These are phyloP conservation scores for Penicillium turbatum DNA, from an alignment of 495 filamentous ascomycete species.

Conservation along the genomic window DNA sequence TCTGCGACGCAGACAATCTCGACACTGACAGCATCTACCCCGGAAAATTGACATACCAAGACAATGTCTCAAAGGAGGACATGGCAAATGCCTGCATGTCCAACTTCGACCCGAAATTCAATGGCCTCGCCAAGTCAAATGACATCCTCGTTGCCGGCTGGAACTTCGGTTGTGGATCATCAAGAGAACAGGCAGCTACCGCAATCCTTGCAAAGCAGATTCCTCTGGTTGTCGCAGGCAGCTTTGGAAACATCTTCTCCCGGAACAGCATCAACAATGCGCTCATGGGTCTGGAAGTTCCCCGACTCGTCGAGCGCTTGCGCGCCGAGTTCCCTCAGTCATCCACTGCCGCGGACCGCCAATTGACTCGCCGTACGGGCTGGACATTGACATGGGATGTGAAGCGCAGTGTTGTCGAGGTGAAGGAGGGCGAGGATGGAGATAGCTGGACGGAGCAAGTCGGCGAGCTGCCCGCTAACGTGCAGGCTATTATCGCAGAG, in stretches of 20 bases:
- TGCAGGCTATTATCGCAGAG: constrained; percentile 84
- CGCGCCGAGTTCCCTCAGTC: constrained; percentile 53
- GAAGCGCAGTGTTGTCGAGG: constrained; percentile 57
- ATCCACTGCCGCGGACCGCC: constrained; percentile 32
- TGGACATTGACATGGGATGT: constrained; percentile 92
- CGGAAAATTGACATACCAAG: constrained; percentile 86
- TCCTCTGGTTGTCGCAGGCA: constrained; percentile 76
- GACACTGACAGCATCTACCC: constrained; percentile 73
- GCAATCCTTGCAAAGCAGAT: constrained; percentile 83
- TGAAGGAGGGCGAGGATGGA: constrained; percentile 64
- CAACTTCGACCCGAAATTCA: constrained; percentile 81
- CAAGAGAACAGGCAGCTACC: constrained; percentile 84
- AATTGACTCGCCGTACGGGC: constrained; percentile 72
- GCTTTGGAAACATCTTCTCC: constrained; percentile 85
- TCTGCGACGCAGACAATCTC: constrained; percentile 51
- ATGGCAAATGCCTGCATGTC: constrained; percentile 91
- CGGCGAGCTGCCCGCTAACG: constrained; percentile 78
- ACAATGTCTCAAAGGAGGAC: constrained; percentile 64
- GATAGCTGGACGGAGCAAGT: constrained; percentile 73
- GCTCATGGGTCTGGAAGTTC: constrained; percentile 78
- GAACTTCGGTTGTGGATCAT: constrained; percentile 86
- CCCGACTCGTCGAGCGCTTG: constrained; percentile 64
- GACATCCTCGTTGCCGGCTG: constrained; percentile 85
- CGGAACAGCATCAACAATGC: constrained; percentile 93
- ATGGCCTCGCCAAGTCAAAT: constrained; percentile 50